Percentiles rank a stretch among this genome's conserved stretches.
phyloP scores from a whole-genome alignment of 148 eudicot species.

The Rhododendron mucronatum region DNA sequence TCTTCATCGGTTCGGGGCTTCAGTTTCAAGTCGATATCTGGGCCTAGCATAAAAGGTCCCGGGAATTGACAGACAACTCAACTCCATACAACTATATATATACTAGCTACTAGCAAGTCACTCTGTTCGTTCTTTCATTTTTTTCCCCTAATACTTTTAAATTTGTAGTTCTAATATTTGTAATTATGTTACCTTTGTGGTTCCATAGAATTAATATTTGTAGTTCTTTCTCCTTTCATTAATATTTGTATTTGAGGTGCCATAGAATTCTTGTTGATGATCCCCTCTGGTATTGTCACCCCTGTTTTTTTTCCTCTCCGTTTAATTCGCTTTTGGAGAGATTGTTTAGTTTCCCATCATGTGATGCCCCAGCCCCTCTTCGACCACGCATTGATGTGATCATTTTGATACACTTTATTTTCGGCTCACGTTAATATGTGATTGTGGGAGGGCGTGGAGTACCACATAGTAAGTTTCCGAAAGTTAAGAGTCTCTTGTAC shows the following conservation, averaged over 20 bases:
- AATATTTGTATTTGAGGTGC: too few relatives aligned
- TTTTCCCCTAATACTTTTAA: not conserved
- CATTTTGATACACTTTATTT: too few relatives aligned
- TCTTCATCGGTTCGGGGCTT: not conserved
- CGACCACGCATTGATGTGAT: not conserved
- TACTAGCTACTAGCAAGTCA: not conserved
- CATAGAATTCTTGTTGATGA: not conserved
- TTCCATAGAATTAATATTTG: not conserved
- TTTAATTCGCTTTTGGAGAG: too few relatives aligned
- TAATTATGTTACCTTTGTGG: not conserved
- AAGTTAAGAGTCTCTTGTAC: too few relatives aligned
- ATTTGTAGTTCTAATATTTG: not conserved
- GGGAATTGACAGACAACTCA: not conserved
- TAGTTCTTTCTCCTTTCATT: too few relatives aligned
- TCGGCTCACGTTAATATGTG: too few relatives aligned
- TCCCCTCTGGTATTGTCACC: not conserved
- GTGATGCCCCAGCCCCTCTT: not conserved
- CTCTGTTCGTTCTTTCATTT: not conserved
- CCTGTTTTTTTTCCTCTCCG: not conserved
- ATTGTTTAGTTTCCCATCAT: not conserved
- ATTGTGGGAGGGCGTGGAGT: not conserved
- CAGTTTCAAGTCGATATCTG: not conserved
- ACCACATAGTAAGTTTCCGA: too few relatives aligned
- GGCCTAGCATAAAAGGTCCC: not conserved
- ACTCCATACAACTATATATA: not conserved